Evolutionary conservation across 257 asterid genomes (phyloP).

Genomic region (Voacanga thouarsii): DNA sequence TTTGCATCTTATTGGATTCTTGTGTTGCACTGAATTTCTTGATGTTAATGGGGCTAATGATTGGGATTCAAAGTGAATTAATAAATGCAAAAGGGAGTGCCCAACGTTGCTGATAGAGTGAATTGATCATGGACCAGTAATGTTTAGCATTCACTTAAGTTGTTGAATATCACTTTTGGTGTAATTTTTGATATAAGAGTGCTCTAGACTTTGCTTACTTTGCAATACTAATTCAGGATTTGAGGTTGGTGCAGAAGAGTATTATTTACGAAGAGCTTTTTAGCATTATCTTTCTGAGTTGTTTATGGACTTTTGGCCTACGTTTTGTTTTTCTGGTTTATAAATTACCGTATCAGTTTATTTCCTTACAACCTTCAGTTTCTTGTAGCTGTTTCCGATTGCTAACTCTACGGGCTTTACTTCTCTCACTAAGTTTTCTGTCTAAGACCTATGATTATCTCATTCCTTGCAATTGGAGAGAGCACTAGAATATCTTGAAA

Average conservation of each 20-base stretch:
- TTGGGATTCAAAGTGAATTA: not conserved
- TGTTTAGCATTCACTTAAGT: not conserved
- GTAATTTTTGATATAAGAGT: not conserved
- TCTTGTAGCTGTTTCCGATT: not conserved
- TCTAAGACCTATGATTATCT: not conserved
- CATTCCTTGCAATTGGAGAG: not conserved
- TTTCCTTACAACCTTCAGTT: not conserved
- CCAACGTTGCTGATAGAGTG: not conserved
- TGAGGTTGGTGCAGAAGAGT: not conserved
- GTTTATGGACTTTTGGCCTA: not conserved
- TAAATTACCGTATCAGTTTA: not conserved
- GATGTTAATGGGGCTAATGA: not conserved
- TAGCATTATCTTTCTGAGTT: not conserved
- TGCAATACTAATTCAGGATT: not conserved
- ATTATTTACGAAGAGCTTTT: not conserved
- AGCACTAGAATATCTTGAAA: not conserved
- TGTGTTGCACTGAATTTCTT: not conserved
- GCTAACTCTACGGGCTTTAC: not conserved
- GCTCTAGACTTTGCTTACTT: not conserved
- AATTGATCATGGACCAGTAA: not conserved
- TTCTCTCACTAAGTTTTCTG: not conserved
- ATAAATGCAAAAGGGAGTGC: not conserved
- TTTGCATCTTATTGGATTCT: not conserved
- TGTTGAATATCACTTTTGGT: not conserved
- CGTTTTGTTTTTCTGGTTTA: not conserved